A percentile compares a stretch with the other conserved stretches of the same genome.
These are phyloP conservation scores for Aspergillus cavernicola DNA, from an alignment of 495 filamentous ascomycete species.

Conservation along the genomic window DNA sequence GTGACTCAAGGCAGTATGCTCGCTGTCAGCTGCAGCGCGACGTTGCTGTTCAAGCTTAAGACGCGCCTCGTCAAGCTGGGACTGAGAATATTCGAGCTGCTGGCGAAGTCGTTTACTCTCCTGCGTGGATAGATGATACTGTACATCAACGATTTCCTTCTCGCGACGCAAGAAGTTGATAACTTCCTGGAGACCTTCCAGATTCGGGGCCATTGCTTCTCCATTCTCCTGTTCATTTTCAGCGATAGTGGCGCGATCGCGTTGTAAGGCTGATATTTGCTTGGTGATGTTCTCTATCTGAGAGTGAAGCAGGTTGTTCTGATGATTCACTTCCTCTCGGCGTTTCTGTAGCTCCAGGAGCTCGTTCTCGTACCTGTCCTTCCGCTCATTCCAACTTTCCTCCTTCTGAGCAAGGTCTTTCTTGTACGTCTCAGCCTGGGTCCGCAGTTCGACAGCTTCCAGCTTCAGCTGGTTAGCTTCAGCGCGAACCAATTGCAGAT, in stretches of 20 bases:
- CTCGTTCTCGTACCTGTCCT: conserved; percentile 77
- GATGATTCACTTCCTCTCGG: conserved; percentile 73
- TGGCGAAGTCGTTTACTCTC: conserved; percentile 84
- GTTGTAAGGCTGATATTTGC: conserved; percentile 73
- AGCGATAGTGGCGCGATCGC: conserved; percentile 56
- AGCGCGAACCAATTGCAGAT: conserved; percentile 68
- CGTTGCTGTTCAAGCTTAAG: conserved; percentile 87
- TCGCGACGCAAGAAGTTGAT: conserved; percentile 89
- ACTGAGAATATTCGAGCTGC: conserved; percentile 80
- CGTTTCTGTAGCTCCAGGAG: conserved; percentile 70
- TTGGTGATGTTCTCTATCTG: conserved; percentile 78
- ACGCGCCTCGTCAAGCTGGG: conserved; percentile 79
- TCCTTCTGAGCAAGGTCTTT: conserved; percentile 74
- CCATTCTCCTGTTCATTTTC: conserved; percentile 40
- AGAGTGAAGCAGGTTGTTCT: conserved; percentile 83
- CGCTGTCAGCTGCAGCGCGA: conserved; percentile 66
- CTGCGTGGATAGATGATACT: conserved; percentile 81
- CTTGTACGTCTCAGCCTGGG: conserved; percentile 77
- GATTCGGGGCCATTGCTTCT: conserved; percentile 41
- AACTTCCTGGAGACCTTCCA: conserved; percentile 79
- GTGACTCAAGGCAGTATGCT: conserved; percentile 66
- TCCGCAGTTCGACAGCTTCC: conserved; percentile 63
- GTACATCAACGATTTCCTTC: conserved; percentile 96
- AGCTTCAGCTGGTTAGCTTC: conserved; percentile 81
- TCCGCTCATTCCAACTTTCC: conserved; percentile 79